Percentiles rank a stretch among this genome's conserved stretches.
phyloP scores from a whole-genome alignment of 2,329 filamentous ascomycete genomes.

The Fusarium floridanum region DNA sequence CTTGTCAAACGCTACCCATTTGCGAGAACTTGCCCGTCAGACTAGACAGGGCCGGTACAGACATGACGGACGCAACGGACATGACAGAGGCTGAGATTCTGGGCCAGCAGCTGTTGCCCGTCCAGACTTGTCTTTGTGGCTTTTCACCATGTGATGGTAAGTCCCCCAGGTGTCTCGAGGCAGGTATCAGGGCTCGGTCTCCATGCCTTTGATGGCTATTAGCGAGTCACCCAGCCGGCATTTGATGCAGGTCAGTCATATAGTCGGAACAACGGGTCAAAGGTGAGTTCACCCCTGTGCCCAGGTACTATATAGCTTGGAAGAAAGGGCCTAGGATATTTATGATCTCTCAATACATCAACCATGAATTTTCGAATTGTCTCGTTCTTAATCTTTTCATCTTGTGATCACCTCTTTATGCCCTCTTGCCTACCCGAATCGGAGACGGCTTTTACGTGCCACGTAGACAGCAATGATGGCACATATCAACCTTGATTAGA shows the following conservation, averaged over 20 bases:
- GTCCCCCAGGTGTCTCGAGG: background rate
- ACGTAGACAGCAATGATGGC: background rate
- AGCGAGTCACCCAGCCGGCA: background rate
- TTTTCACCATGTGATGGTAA: background rate
- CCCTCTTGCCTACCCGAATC: background rate
- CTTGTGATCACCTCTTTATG: background rate
- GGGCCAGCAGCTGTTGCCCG: background rate
- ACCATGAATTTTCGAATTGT: background rate
- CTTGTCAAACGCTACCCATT: background rate
- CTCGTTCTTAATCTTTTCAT: background rate
- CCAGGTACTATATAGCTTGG: background rate
- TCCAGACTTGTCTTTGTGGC: background rate
- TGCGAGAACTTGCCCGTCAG: background rate
- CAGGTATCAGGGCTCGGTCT: background rate
- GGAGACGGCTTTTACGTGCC: background rate
- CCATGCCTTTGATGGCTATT: background rate
- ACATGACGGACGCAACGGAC: background rate
- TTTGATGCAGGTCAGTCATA: background rate
- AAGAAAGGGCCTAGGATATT: background rate
- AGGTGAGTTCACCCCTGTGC: background rate
- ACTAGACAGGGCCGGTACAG: background rate
- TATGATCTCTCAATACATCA: background rate
- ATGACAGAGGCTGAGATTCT: background rate
- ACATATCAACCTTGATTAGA: background rate
- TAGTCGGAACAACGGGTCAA: background rate